These are phyloP conservation scores for Raffaelea ambrosiae DNA, from an alignment of 2,329 filamentous ascomycete genomes.

Conservation along the genomic window DNA sequence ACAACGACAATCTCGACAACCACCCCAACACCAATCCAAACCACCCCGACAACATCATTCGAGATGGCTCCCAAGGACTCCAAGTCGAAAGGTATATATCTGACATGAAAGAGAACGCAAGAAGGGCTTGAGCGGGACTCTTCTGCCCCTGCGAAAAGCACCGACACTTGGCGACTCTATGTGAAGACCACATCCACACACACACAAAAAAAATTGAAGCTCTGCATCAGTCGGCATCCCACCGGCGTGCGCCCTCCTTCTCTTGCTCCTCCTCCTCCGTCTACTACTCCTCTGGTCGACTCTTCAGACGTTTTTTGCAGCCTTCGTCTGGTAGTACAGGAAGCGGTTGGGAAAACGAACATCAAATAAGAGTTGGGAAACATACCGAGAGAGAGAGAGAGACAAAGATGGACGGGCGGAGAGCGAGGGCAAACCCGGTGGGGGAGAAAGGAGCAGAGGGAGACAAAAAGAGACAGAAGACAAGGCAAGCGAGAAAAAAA, in stretches of 20 bases:
- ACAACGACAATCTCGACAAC: constrained; percentile 6
- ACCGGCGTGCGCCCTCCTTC: neutral
- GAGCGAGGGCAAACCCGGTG: too few relatives aligned
- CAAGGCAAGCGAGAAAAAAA: too few relatives aligned
- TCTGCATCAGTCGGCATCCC: constrained; percentile 2
- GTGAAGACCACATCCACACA: constrained; percentile 6
- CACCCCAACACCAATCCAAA: constrained; percentile 7
- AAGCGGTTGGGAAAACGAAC: neutral
- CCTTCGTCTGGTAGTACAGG: too few relatives aligned
- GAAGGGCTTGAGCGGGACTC: too few relatives aligned
- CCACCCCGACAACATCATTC: constrained; percentile 15
- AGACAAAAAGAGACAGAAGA: neutral
- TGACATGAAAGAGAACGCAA: constrained; percentile 6
- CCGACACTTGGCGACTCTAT: neutral
- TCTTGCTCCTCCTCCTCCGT: neutral
- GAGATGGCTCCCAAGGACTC: constrained; percentile 29
- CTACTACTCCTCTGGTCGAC: neutral
- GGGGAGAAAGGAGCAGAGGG: neutral
- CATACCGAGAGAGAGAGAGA: neutral
- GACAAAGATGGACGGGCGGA: neutral
- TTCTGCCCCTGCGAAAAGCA: too few relatives aligned
- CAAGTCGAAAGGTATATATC: constrained; percentile 30
- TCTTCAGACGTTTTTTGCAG: neutral
- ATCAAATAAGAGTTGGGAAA: neutral
- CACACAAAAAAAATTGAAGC: neutral